Evolutionary conservation across 306 rosid genomes (phyloP).

Genomic region (Hippophae rhamnoides): DNA sequence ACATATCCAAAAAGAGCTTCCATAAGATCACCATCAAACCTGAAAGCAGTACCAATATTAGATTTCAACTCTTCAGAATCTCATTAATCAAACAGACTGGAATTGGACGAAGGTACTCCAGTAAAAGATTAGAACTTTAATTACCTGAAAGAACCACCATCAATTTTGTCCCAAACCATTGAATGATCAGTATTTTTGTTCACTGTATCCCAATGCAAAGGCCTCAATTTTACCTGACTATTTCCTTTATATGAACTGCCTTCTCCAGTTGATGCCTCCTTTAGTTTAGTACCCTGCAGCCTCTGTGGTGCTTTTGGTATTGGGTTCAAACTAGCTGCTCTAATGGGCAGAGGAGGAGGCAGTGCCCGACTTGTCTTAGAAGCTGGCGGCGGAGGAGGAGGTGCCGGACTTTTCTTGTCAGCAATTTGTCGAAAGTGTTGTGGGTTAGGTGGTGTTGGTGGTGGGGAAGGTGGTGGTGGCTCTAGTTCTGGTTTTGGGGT

Average conservation of each 20-base stretch:
- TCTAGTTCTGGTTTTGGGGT: constrained; percentile 8
- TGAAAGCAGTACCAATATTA: too few relatives aligned
- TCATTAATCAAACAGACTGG: too few relatives aligned
- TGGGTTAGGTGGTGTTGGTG: neutral
- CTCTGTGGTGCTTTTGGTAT: too few relatives aligned
- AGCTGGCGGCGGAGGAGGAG: neutral
- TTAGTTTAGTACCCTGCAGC: too few relatives aligned
- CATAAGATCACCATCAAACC: constrained; percentile 59
- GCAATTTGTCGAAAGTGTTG: constrained; percentile 1
- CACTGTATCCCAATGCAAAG: constrained; percentile 69
- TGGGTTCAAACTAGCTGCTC: too few relatives aligned
- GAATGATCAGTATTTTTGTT: constrained; percentile 47
- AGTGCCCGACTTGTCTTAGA: too few relatives aligned
- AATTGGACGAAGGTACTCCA: too few relatives aligned
- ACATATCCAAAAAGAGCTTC: constrained; percentile 80
- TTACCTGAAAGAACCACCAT: constrained; percentile 54
- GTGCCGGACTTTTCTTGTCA: constrained; percentile 14
- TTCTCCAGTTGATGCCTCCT: too few relatives aligned
- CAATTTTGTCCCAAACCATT: constrained; percentile 56
- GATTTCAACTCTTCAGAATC: too few relatives aligned
- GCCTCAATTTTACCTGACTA: constrained; percentile 37
- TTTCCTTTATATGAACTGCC: neutral
- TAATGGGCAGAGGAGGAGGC: too few relatives aligned
- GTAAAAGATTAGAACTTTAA: too few relatives aligned
- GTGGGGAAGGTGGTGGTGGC: constrained; percentile 20